Base-by-base conservation (phyloP, 1,139 yeast species). In the Suhomyces terraborum region DNA sequence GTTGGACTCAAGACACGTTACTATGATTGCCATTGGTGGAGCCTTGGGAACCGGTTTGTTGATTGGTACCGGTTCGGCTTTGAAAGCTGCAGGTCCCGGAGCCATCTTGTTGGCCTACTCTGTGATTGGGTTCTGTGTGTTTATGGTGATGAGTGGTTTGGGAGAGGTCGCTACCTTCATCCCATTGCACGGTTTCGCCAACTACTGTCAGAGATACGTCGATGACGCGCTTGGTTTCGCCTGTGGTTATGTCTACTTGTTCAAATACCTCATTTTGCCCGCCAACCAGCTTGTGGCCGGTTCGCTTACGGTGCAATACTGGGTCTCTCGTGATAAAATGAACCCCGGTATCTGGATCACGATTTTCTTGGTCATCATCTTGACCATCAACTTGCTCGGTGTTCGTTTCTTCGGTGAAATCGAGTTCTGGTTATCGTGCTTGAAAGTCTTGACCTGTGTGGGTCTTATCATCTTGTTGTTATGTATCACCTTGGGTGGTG, bases 161-260 rank as follows among this genome's bases (percentile, higher is more conserved):
- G 89, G 91, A 35, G 93, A 84, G 62, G 79, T 84, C 67, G 86
- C 88, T n/a, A 73, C 88, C 12, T 82, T 75, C 53, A 70, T 81
- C 41, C 89, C 89, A 14, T 66, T 83, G 52, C 84, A 82, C 56
- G 88, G 88, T 23, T 83, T 82, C 59, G 79, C 88, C 21, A 83
- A 85, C 51, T 84, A 82, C 56, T 80, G 85, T 43, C 73, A 79
- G 39, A 69, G 89, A 47, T 84, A 81, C 53, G 80, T 78, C 43
- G 88, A 83, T 52, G 84, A 82, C 26, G 78, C 88, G 4, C 69
- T 84, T 38, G 91, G 89, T 2, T 83, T 82, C 61, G 88, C 88
- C 3, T 84, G 85, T 55, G 91, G 89, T 43, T 80, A 80, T 57
- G 72, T 75, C 17, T 84, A 84, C 60, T 69, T 80, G 51, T 70